phyloP scores from a whole-genome alignment of 2,329 filamentous ascomycete genomes.

The Sphaerostilbella broomeana region DNA sequence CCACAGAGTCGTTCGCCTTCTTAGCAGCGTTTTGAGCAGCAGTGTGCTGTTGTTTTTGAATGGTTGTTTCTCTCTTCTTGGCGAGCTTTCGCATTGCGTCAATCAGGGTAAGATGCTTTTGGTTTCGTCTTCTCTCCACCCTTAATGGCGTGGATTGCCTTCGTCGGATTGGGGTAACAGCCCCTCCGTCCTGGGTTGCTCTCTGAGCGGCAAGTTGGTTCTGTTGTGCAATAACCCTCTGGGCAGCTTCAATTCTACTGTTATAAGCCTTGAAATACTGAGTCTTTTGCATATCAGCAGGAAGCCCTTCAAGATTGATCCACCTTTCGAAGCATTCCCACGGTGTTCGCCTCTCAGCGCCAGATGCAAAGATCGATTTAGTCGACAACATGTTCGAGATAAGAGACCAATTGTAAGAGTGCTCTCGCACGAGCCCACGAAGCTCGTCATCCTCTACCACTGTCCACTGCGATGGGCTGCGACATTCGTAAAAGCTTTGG shows the following conservation, averaged over 20 bases:
- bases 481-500: slow-evolving; percentile 82
- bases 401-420: slow-evolving; percentile 95
- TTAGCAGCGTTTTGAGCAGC: slow-evolving; percentile 68
- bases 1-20: slow-evolving; percentile 63
- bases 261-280: slow-evolving; percentile 81
- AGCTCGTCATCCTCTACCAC: slow-evolving; percentile 86
- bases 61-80: slow-evolving; percentile 81
- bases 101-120: slow-evolving; percentile 80
- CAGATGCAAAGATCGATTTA: slow-evolving; percentile 72
- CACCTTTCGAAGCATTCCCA: slow-evolving; percentile 99
- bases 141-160: slow-evolving; percentile 72
- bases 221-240: slow-evolving; percentile 47
- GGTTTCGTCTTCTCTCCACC: slow-evolving; percentile 80
- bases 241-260: slow-evolving; percentile 52
- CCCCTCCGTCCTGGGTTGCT: slow-evolving; percentile 35
- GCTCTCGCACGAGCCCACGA: slow-evolving; percentile 76
- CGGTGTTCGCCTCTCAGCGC: slow-evolving; percentile 81
- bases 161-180: slow-evolving; percentile 43
- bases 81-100: slow-evolving; percentile 94
- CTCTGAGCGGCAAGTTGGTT: slow-evolving; percentile 47
- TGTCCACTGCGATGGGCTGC: slow-evolving; percentile 86
- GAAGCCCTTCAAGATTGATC: slow-evolving; percentile 85
- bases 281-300: slow-evolving; percentile 89
- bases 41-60: slow-evolving; percentile 87
- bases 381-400: slow-evolving; percentile 75